phyloP scores from a whole-genome alignment of 31 red algal species.

The Porphyra umbilicalis region DNA sequence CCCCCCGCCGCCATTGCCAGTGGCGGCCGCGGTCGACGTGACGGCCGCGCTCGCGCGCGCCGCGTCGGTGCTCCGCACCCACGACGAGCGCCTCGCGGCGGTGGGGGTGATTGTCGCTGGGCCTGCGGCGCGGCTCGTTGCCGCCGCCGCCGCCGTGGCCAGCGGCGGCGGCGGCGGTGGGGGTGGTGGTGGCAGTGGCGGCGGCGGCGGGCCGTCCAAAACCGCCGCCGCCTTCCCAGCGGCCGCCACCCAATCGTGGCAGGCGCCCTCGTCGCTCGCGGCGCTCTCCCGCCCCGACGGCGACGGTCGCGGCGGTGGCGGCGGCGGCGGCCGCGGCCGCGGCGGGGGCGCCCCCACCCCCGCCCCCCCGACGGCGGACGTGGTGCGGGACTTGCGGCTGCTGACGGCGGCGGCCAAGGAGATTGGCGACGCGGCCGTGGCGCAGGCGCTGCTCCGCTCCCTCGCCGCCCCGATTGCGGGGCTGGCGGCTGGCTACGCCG shows the following conservation, averaged over 20 bases:
- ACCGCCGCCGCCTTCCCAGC: not conserved
- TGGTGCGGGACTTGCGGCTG: not conserved
- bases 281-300: no score
- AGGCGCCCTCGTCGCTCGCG: not conserved
- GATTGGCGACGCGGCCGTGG: not conserved
- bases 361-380: not conserved
- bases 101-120: not conserved
- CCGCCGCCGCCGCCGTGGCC: not conserved
- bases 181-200: no score
- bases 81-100: not conserved
- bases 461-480: not conserved
- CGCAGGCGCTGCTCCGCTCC: not conserved
- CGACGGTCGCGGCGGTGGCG: no score
- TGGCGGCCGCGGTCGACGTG: not conserved
- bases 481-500: not conserved
- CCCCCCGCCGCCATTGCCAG: not conserved
- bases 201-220: not conserved
- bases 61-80: not conserved
- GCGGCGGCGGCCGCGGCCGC: no score
- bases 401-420: not conserved
- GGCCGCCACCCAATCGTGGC: not conserved
- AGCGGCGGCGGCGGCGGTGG: not conserved
- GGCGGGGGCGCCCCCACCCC: not conserved
- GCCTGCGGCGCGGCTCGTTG: not conserved
- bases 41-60: not conserved